phyloP scores from a whole-genome alignment of 179 eudicot species.

The Amaranthus tricolor region DNA sequence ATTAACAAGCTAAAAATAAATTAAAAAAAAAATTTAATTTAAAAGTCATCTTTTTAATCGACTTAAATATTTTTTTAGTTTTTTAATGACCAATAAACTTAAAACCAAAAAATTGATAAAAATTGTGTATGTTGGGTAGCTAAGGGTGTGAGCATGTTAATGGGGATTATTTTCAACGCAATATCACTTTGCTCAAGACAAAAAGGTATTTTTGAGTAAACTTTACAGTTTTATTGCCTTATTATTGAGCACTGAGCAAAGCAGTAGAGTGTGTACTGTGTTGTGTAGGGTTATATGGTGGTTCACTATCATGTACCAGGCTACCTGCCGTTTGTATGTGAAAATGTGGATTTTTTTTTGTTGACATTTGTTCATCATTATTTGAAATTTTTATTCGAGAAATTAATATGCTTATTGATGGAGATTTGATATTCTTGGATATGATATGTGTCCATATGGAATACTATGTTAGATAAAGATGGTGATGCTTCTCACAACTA shows the following conservation, averaged over 20 bases:
- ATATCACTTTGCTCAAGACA: conserved; percentile 29
- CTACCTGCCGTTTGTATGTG: not conserved
- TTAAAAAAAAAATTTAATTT: too few relatives aligned
- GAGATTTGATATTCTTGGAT: too few relatives aligned
- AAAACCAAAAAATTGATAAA: too few relatives aligned
- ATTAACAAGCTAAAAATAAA: too few relatives aligned
- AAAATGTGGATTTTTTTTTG: not conserved
- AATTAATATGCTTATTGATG: too few relatives aligned
- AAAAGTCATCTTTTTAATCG: too few relatives aligned
- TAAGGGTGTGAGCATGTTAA: conserved; percentile 1
- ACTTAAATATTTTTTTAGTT: too few relatives aligned
- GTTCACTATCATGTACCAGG: not conserved
- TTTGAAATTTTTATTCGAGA: not conserved
- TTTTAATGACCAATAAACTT: too few relatives aligned
- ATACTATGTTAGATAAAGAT: too few relatives aligned
- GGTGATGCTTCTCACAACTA: too few relatives aligned
- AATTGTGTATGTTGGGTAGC: not conserved
- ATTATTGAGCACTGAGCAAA: conserved; percentile 29
- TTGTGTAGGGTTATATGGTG: conserved; percentile 1
- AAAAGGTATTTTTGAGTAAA: conserved; percentile 29
- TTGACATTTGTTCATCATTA: conserved; percentile 6
- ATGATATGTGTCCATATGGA: too few relatives aligned
- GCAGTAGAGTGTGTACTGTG: not conserved
- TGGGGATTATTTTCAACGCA: conserved; percentile 13
- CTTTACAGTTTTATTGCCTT: conserved; percentile 47